These are phyloP conservation scores for Botrytis byssoidea DNA, from an alignment of 2,329 filamentous ascomycete species.

Conservation along the genomic window DNA sequence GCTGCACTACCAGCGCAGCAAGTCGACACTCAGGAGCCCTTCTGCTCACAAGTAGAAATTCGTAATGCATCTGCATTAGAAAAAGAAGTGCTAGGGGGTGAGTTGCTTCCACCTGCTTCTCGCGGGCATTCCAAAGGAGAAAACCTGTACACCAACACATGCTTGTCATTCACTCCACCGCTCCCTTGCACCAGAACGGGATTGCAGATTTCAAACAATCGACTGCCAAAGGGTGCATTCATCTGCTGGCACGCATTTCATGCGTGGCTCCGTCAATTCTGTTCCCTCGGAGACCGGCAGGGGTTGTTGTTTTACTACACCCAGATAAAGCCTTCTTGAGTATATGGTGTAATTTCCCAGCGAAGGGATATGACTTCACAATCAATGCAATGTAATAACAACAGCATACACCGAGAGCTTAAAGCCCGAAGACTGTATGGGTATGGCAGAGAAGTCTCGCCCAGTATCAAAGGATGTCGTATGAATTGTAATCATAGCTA, in stretches of 20 bases:
- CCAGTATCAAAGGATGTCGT: not conserved
- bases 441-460: constrained; percentile 3
- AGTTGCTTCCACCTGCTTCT: not conserved
- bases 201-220: constrained; percentile 2
- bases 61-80: not conserved
- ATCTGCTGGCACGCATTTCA: not conserved
- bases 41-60: not conserved
- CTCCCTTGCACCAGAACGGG: not conserved
- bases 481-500: constrained; percentile 1
- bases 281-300: not conserved
- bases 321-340: not conserved
- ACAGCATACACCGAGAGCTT: not conserved
- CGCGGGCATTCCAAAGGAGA: not conserved
- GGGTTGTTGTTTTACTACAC: not conserved
- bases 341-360: not conserved
- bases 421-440: not conserved
- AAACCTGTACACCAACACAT: constrained; percentile 4
- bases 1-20: not conserved
- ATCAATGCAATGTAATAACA: not conserved
- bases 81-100: not conserved
- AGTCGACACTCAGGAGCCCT: not conserved
- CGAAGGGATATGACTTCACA: constrained; percentile 3
- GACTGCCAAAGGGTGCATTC: not conserved
- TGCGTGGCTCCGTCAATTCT: not conserved
- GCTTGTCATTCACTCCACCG: not conserved